phyloP scores from a whole-genome alignment of 2,329 filamentous ascomycete genomes.

The Colletotrichum acutatum region DNA sequence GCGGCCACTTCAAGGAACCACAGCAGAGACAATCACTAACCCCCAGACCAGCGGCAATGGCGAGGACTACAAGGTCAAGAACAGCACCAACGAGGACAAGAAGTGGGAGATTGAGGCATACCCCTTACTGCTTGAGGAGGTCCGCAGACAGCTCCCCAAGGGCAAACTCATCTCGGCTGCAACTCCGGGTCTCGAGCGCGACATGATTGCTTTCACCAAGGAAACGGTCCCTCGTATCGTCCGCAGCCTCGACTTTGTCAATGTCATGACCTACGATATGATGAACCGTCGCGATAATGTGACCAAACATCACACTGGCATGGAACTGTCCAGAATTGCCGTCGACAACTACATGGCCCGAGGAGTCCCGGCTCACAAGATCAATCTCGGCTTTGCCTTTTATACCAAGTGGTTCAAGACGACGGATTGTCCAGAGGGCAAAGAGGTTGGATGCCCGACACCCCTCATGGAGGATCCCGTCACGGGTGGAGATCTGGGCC shows the following conservation, averaged over 20 bases:
- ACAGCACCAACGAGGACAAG: constrained; percentile 69
- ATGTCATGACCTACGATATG: constrained; percentile 76
- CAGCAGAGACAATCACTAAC: not conserved
- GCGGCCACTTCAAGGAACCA: not conserved
- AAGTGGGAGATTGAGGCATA: constrained; percentile 72
- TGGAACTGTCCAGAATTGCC: constrained; percentile 63
- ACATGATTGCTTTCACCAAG: constrained; percentile 75
- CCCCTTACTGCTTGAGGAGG: constrained; percentile 67
- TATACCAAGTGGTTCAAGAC: constrained; percentile 74
- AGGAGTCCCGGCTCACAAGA: constrained; percentile 61
- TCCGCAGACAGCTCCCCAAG: constrained; percentile 66
- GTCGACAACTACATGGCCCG: constrained; percentile 69
- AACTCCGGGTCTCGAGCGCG: constrained; percentile 70
- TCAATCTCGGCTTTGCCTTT: constrained; percentile 74
- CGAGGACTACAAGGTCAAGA: constrained; percentile 69
- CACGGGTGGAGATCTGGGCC: constrained; percentile 68
- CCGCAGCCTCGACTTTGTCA: constrained; percentile 72
- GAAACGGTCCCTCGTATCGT: constrained; percentile 69
- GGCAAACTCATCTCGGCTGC: constrained; percentile 74
- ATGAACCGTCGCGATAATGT: constrained; percentile 75
- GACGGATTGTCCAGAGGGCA: constrained; percentile 49
- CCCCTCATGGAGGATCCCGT: constrained; percentile 66
- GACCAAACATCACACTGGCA: constrained; percentile 74
- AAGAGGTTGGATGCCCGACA: constrained; percentile 65
- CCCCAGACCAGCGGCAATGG: constrained; percentile 67